phyloP scores from a whole-genome alignment of 176 grass and related monocot species.

The Zea luxurians region DNA sequence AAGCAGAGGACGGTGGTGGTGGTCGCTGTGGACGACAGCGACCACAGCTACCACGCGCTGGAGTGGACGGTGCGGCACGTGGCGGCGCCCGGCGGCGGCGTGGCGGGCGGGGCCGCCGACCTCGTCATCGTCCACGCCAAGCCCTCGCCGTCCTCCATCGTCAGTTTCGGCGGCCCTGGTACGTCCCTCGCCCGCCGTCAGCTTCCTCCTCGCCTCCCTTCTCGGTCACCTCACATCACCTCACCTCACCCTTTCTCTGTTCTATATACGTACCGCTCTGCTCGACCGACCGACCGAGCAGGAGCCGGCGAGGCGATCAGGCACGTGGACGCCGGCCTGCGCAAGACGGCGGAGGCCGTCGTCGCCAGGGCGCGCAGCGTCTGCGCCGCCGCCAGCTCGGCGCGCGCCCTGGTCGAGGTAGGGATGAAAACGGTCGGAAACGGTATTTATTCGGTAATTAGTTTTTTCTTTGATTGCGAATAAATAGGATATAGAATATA shows the following conservation, averaged over 20 bases:
- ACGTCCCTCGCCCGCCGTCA: neutral
- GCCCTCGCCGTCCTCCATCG: conserved; percentile 51
- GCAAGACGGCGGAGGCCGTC: conserved; percentile 47
- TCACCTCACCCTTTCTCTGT: neutral
- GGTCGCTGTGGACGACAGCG: conserved; percentile 70
- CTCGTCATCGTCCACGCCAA: conserved; percentile 77
- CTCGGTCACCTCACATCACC: neutral
- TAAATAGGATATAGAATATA: no score
- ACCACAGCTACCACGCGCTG: conserved; percentile 61
- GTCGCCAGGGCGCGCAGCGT: conserved; percentile 48
- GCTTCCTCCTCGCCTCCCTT: no score
- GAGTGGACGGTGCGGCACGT: conserved; percentile 57
- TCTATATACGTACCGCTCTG: neutral
- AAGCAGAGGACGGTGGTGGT: conserved; percentile 48
- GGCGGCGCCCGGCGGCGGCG: conserved; percentile 16
- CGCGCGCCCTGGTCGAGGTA: conserved; percentile 57
- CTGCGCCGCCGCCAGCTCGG: conserved; percentile 48
- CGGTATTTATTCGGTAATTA: no score
- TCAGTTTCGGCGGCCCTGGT: conserved; percentile 47
- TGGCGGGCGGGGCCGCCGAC: conserved; percentile 21
- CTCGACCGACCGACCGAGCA: neutral
- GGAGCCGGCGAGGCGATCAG: conserved; percentile 47
- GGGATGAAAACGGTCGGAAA: no score
- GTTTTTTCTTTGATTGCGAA: no score
- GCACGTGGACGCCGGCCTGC: conserved; percentile 49